Conservation (phyloP, 805 yeast species). For the Metschnikowia reukaufii region DNA sequence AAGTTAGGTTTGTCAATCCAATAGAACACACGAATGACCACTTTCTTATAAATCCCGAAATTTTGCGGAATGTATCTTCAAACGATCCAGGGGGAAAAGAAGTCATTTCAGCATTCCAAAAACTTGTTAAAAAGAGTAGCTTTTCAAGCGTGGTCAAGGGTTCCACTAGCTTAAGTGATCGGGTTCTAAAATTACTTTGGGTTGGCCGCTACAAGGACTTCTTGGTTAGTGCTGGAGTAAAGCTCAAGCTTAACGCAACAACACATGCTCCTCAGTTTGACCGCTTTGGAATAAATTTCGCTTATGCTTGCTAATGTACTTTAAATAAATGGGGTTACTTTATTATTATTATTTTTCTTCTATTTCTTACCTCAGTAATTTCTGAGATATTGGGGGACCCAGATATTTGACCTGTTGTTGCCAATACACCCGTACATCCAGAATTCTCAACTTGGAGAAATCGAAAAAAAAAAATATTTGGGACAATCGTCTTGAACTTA, state of each 20-base stretch:
- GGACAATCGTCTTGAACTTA: neutral
- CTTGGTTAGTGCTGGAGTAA: slow-evolving; percentile 71
- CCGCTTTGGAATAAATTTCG: slow-evolving; percentile 59
- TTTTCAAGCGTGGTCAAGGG: slow-evolving; percentile 73
- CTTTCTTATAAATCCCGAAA: slow-evolving; percentile 29
- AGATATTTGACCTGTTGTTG: too few species aligned
- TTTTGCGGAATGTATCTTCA: slow-evolving; percentile 14
- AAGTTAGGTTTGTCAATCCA: slow-evolving; percentile 4
- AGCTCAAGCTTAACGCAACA: slow-evolving; percentile 39
- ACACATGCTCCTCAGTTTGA: slow-evolving; percentile 48
- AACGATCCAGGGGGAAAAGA: slow-evolving; percentile 11
- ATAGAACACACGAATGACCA: slow-evolving; percentile 20
- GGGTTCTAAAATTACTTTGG: slow-evolving; percentile 69
- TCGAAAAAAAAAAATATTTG: slow-evolving; percentile 4
- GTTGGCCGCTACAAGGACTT: slow-evolving; percentile 85
- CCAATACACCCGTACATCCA: slow-evolving; percentile 21
- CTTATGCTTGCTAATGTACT: slow-evolving; percentile 52
- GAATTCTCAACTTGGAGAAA: neutral
- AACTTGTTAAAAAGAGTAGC: slow-evolving; percentile 49
- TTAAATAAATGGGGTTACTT: neutral
- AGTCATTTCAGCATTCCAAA: slow-evolving; percentile 53
- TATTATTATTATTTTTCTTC: neutral
- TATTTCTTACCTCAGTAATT: neutral
- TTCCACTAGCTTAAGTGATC: slow-evolving; percentile 66
- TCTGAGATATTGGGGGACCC: too few species aligned